These are phyloP conservation scores for Periglandula ipomoeae DNA, from an alignment of 2,329 filamentous ascomycete genomes.

Conservation along the genomic window DNA sequence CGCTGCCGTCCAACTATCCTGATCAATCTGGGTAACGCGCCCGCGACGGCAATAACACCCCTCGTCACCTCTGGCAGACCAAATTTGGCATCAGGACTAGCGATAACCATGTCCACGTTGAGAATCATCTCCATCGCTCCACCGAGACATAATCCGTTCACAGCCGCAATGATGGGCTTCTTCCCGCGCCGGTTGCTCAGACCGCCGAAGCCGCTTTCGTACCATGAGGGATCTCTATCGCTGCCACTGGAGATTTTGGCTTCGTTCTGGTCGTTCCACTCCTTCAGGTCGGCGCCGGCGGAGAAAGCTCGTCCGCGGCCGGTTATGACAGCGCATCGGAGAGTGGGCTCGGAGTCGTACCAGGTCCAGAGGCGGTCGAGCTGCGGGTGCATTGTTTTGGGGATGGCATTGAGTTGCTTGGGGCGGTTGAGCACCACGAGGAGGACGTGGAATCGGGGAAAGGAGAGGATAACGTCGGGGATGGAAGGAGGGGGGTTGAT, in stretches of 20 bases:
- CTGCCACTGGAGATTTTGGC: constrained; percentile 5
- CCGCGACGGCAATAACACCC: constrained; percentile 63
- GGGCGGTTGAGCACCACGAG: constrained; percentile 53
- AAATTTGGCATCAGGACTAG: constrained; percentile 49
- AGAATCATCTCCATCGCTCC: constrained; percentile 70
- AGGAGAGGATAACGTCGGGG: constrained; percentile 30
- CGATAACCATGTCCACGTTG: constrained; percentile 65
- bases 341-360: constrained; percentile 52
- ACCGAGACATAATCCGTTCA: constrained; percentile 66
- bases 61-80: constrained; percentile 62
- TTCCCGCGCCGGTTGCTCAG: constrained; percentile 56
- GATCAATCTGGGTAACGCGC: constrained; percentile 58
- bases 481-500: constrained; percentile 31
- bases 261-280: constrained; percentile 43
- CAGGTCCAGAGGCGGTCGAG: constrained; percentile 44
- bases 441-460: neutral
- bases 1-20: constrained; percentile 58
- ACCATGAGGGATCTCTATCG: constrained; percentile 18
- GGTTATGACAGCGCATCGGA: constrained; percentile 55
- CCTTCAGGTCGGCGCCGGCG: constrained; percentile 58
- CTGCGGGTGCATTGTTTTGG: constrained; percentile 35
- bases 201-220: constrained; percentile 51
- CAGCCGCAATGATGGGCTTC: constrained; percentile 69
- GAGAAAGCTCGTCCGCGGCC: constrained; percentile 57
- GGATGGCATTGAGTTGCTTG: constrained; percentile 48